Conservation (phyloP, 1,284 basidiomycete genomes). For the Trichosporon ovoides region DNA sequence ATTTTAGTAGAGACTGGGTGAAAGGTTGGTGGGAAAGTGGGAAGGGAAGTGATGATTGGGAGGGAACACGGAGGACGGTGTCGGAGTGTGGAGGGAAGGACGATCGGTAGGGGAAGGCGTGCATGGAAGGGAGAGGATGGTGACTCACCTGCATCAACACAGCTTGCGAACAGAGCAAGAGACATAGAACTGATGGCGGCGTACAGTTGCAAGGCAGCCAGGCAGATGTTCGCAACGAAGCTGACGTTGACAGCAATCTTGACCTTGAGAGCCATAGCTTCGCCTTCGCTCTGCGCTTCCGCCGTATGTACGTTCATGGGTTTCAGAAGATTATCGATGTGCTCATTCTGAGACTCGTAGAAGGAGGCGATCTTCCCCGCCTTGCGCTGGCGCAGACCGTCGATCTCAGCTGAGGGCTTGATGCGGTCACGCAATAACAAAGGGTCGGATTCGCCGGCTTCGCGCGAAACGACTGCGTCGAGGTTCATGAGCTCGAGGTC, state of each 20-base stretch:
- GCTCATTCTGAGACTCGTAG: constrained; percentile 78
- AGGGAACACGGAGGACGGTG: too few relatives aligned
- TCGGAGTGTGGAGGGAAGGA: too few relatives aligned
- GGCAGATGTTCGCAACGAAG: constrained; percentile 65
- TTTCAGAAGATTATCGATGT: constrained; percentile 78
- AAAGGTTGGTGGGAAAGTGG: too few relatives aligned
- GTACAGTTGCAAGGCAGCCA: constrained; percentile 56
- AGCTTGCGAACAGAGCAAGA: constrained; percentile 82
- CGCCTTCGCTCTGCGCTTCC: constrained; percentile 26
- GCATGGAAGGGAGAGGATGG: too few relatives aligned
- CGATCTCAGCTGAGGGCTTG: constrained; percentile 45
- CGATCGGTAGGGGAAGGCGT: too few relatives aligned
- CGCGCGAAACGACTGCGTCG: constrained; percentile 31
- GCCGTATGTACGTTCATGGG: constrained; percentile 64
- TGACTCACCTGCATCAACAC: constrained; percentile 63
- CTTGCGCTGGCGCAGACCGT: constrained; percentile 28
- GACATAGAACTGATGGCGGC: constrained; percentile 84
- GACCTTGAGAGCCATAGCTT: constrained; percentile 55
- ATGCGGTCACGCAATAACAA: constrained; percentile 46
- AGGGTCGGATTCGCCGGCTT: constrained; percentile 49
- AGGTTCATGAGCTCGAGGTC: constrained; percentile 40
- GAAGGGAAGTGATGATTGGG: too few relatives aligned
- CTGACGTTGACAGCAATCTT: constrained; percentile 83
- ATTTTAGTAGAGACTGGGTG: too few relatives aligned
- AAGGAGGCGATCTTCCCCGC: constrained; percentile 53